Conservation (phyloP, 345 rosid species). For the Trapa bicornis region DNA sequence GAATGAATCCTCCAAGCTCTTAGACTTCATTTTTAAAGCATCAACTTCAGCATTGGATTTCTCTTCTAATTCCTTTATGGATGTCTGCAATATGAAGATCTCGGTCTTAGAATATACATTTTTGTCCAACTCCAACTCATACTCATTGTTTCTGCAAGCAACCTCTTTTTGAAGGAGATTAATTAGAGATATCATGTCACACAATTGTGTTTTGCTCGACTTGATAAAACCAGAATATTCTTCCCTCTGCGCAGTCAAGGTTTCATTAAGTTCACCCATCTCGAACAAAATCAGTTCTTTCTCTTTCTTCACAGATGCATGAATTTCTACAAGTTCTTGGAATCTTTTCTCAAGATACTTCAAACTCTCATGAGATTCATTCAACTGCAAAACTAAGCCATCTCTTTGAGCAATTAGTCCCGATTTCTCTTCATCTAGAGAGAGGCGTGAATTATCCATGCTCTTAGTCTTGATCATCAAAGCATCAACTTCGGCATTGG, state of each 20-base stretch:
- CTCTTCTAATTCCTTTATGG: too few species aligned
- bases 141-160: slow-evolving; percentile 24
- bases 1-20: slow-evolving; percentile 54
- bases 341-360: slow-evolving; percentile 47
- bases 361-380: slow-evolving; percentile 29
- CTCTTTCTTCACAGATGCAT: slow-evolving; percentile 38
- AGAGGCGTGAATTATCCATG: slow-evolving; percentile 46
- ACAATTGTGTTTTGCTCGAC: slow-evolving; percentile 28
- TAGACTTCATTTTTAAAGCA: slow-evolving; percentile 36
- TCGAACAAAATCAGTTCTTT: slow-evolving; percentile 38
- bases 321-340: slow-evolving; percentile 33
- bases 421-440: slow-evolving; percentile 56
- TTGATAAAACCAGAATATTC: slow-evolving; percentile 38
- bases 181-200: slow-evolving; percentile 47
- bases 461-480: slow-evolving; percentile 38
- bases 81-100: slow-evolving; percentile 25
- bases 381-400: slow-evolving; percentile 43
- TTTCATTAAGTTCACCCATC: slow-evolving; percentile 37
- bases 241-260: slow-evolving; percentile 39
- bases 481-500: slow-evolving; percentile 63
- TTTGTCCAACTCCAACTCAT: slow-evolving; percentile 39
- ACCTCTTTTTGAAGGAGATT: slow-evolving; percentile 20
- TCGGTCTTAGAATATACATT: slow-evolving; percentile 44
- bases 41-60: slow-evolving; percentile 33
- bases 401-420: slow-evolving; percentile 36